These are phyloP conservation scores for Boletus tylopilopsis DNA, from an alignment of 768 basidiomycete genomes.

Conservation along the genomic window DNA sequence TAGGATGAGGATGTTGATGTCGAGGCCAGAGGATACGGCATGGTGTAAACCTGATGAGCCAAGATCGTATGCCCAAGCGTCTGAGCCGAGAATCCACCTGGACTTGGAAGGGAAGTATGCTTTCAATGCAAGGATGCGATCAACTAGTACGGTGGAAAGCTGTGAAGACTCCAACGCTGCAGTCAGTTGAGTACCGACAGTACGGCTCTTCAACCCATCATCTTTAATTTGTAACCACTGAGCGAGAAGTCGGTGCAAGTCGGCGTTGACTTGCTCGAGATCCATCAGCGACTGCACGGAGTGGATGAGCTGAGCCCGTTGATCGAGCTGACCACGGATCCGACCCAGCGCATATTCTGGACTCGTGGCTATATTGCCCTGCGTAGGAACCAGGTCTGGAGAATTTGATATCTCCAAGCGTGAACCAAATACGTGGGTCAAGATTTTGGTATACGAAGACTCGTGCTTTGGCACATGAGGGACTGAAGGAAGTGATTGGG, in stretches of 20 bases:
- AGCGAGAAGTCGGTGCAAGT: slow-evolving; percentile 68
- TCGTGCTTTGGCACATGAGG: slow-evolving; percentile 89
- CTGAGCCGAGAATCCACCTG: slow-evolving; percentile 97
- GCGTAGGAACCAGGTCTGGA: slow-evolving; percentile 62
- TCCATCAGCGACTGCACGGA: slow-evolving; percentile 66
- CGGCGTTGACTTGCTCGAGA: slow-evolving; percentile 41
- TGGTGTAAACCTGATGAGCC: slow-evolving; percentile 96
- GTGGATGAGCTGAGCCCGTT: slow-evolving; percentile 62
- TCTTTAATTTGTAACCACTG: slow-evolving; percentile 81
- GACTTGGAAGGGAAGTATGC: slow-evolving; percentile 65
- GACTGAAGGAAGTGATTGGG: slow-evolving; percentile 20
- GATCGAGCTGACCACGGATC: slow-evolving; percentile 76
- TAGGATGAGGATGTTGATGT: slow-evolving; percentile 93
- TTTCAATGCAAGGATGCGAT: slow-evolving; percentile 56
- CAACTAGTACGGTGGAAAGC: slow-evolving; percentile 40
- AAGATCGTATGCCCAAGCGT: slow-evolving; percentile 97
- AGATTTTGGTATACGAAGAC: slow-evolving; percentile 84
- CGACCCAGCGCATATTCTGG: slow-evolving; percentile 95
- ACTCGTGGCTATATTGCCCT: slow-evolving; percentile 77
- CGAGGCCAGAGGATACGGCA: slow-evolving; percentile 82
- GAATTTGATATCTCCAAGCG: slow-evolving; percentile 85
- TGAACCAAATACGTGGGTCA: slow-evolving; percentile 73
- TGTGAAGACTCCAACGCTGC: slow-evolving; percentile 42
- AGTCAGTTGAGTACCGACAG: slow-evolving; percentile 56
- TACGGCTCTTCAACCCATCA: slow-evolving; percentile 57